Conservation (phyloP, 1,139 yeast genomes). For the Citeromyces siamensis region DNA sequence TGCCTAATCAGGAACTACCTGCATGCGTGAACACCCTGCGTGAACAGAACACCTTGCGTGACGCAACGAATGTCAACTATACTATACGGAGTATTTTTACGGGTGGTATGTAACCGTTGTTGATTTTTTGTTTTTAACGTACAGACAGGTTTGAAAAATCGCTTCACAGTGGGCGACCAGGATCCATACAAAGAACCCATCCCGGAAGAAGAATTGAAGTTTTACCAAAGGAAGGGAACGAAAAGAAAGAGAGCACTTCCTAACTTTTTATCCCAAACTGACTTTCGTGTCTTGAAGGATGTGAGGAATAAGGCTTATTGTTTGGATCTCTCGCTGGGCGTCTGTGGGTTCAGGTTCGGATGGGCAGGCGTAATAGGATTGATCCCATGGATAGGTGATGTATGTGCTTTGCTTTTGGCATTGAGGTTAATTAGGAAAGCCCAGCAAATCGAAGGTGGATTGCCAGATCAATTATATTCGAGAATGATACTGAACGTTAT, state of each 20-base stretch:
- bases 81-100: constrained; percentile 10
- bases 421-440: constrained; percentile 39
- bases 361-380: constrained; percentile 65
- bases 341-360: constrained; percentile 59
- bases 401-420: constrained; percentile 45
- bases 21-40: too few relatives aligned
- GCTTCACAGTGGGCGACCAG: constrained; percentile 3
- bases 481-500: constrained; percentile 48
- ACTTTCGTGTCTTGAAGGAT: constrained; percentile 25
- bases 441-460: constrained; percentile 46
- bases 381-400: constrained; percentile 32
- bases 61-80: constrained; percentile 9
- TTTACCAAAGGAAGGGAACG: constrained; percentile 27
- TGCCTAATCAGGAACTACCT: too few relatives aligned
- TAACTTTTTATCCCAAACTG: constrained; percentile 2
- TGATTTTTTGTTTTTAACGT: background rate
- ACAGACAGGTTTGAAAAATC: constrained; percentile 12
- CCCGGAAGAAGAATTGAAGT: constrained; percentile 26
- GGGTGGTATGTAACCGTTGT: constrained; percentile 10
- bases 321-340: constrained; percentile 46
- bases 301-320: constrained; percentile 53
- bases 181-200: constrained; percentile 38
- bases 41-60: too few relatives aligned
- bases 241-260: constrained; percentile 24
- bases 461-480: constrained; percentile 35